These are phyloP conservation scores for Leucocoprinus sp. DNA, from an alignment of 768 basidiomycete genomes.

Conservation along the genomic window DNA sequence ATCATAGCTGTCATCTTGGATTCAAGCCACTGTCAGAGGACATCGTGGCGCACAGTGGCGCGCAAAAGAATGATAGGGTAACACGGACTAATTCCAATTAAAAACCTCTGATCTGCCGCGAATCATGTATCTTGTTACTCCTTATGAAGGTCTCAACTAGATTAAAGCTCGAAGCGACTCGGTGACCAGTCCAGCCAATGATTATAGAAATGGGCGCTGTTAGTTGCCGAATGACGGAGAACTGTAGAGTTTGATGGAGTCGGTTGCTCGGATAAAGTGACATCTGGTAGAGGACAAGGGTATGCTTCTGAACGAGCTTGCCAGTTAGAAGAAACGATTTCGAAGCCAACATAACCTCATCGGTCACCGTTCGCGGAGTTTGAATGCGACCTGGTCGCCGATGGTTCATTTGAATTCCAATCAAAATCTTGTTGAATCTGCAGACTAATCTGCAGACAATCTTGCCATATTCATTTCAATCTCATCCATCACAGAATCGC, in stretches of 20 bases:
- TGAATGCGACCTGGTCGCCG: constrained; percentile 10
- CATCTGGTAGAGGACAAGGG: neutral
- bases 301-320: constrained; percentile 1
- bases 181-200: no score
- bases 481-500: constrained; percentile 8
- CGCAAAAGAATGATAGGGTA: neutral
- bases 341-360: neutral
- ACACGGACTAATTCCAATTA: neutral
- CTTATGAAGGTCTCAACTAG: neutral
- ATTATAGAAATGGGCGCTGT: no score
- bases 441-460: neutral
- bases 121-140: constrained; percentile 1
- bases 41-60: neutral
- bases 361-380: constrained; percentile 6
- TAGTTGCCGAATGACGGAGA: no score
- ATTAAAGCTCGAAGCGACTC: no score
- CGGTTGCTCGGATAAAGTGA: neutral
- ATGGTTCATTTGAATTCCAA: constrained; percentile 10
- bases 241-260: neutral
- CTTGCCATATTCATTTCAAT: constrained; percentile 5
- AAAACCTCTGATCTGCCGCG: constrained; percentile 1
- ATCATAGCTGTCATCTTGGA: neutral
- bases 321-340: neutral
- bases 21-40: constrained; percentile 3
- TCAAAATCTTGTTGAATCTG: neutral